Percentiles rank a stretch among this genome's conserved stretches.
Evolutionary conservation across 805 yeast genomes (phyloP).

Genomic region (Metschnikowia lunata): DNA sequence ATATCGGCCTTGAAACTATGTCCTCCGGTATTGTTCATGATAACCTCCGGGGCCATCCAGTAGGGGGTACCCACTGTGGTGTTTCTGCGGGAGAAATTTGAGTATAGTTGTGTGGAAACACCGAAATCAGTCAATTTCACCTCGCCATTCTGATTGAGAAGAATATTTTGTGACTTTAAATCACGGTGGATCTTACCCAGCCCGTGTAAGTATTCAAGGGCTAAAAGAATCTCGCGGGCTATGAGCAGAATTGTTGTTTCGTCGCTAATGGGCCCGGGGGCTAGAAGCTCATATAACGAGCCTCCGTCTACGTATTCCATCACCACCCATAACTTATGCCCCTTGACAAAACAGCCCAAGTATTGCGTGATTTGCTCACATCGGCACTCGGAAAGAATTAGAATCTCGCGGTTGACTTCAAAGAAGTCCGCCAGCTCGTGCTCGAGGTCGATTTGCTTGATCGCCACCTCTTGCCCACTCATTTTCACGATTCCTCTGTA

Average conservation of each 20-base stretch:
- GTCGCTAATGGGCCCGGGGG: slow-evolving; percentile 57
- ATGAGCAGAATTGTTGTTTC: slow-evolving; percentile 47
- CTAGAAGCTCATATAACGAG: slow-evolving; percentile 59
- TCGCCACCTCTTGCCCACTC: slow-evolving; percentile 46
- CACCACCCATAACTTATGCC: slow-evolving; percentile 69
- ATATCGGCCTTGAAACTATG: slow-evolving; percentile 59
- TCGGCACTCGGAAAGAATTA: slow-evolving; percentile 62
- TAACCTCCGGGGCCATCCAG: slow-evolving; percentile 65
- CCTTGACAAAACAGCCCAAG: slow-evolving; percentile 66
- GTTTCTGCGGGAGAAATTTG: slow-evolving; percentile 40
- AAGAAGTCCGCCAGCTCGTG: slow-evolving; percentile 56
- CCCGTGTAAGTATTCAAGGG: slow-evolving; percentile 60
- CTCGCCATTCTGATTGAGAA: slow-evolving; percentile 34
- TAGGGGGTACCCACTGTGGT: slow-evolving; percentile 55
- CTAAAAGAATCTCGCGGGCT: slow-evolving; percentile 52
- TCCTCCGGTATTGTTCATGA: slow-evolving; percentile 55
- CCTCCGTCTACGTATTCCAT: slow-evolving; percentile 85
- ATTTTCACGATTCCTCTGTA: slow-evolving; percentile 54
- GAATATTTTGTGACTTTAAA: slow-evolving; percentile 39
- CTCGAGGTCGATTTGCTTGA: slow-evolving; percentile 69
- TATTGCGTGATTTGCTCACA: slow-evolving; percentile 60
- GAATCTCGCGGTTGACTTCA: slow-evolving; percentile 71
- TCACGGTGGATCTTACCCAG: slow-evolving; percentile 73
- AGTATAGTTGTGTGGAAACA: slow-evolving; percentile 40
- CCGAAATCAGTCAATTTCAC: slow-evolving; percentile 45